Conservation (phyloP, 345 rosid genomes). For the Lenwebbia sp. region DNA sequence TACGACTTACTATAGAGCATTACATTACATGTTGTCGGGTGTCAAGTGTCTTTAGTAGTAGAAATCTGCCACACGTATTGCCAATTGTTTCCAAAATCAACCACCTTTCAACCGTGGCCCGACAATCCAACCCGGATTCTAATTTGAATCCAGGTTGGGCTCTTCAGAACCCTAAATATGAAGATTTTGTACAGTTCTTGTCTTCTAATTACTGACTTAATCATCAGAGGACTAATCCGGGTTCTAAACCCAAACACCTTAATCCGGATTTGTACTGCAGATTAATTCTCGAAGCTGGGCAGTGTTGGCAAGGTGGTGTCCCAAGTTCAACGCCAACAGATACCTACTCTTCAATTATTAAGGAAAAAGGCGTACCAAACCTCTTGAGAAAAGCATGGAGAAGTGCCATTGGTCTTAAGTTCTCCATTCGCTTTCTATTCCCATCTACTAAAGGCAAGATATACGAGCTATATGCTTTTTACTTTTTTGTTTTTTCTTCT, state of each 20-base stretch:
- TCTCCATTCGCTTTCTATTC: not conserved
- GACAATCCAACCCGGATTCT: too few relatives aligned
- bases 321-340: not conserved
- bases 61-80: not conserved
- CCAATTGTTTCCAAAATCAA: not conserved
- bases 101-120: not conserved
- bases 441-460: not conserved
- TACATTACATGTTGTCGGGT: not conserved
- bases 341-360: not conserved
- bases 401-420: not conserved
- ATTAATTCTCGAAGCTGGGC: not conserved
- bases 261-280: not conserved
- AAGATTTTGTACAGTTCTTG: not conserved
- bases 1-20: not conserved
- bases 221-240: not conserved
- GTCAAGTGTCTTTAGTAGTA: not conserved
- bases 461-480: not conserved
- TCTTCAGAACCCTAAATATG: too few relatives aligned
- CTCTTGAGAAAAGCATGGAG: not conserved
- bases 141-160: too few relatives aligned
- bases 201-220: not conserved
- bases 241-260: not conserved
- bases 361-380: not conserved
- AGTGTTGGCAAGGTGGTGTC: not conserved
- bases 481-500: not conserved